These are phyloP conservation scores for Tothia fuscella DNA, from an alignment of 2,329 filamentous ascomycete genomes.

Conservation along the genomic window DNA sequence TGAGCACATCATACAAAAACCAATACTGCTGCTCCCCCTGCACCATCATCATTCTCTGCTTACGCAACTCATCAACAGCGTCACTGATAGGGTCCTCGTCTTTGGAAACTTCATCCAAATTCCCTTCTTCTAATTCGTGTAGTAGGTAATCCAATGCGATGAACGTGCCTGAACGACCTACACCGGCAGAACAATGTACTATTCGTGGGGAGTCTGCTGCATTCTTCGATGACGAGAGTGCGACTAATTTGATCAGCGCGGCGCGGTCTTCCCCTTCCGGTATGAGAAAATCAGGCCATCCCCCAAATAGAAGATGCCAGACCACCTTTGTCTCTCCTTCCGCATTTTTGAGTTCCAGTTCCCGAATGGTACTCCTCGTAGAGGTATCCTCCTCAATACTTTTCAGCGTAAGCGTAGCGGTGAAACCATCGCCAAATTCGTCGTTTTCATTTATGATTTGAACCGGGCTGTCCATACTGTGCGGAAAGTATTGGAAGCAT, in stretches of 20 bases:
- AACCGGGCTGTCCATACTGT: constrained; percentile 25
- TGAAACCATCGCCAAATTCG: constrained; percentile 53
- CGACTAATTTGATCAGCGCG: constrained; percentile 58
- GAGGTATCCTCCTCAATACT: constrained; percentile 41
- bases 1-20: constrained; percentile 81
- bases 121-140: constrained; percentile 65
- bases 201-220: constrained; percentile 49
- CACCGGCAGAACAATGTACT: constrained; percentile 64
- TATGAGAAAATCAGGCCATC: constrained; percentile 85
- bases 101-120: constrained; percentile 40
- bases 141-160: constrained; percentile 91
- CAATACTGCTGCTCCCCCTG: constrained; percentile 74
- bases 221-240: constrained; percentile 50
- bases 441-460: constrained; percentile 49
- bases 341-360: constrained; percentile 43
- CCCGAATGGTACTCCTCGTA: constrained; percentile 58
- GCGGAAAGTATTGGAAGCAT: constrained; percentile 80
- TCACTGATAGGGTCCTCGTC: constrained; percentile 59
- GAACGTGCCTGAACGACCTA: constrained; percentile 89
- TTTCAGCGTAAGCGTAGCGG: constrained; percentile 54
- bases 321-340: constrained; percentile 48
- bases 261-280: constrained; percentile 56
- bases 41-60: constrained; percentile 92
- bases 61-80: constrained; percentile 66
- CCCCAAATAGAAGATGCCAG: constrained; percentile 75